Base-by-base conservation (phyloP, 192 early-diverging fungal species). In the Diversispora epigaea region DNA sequence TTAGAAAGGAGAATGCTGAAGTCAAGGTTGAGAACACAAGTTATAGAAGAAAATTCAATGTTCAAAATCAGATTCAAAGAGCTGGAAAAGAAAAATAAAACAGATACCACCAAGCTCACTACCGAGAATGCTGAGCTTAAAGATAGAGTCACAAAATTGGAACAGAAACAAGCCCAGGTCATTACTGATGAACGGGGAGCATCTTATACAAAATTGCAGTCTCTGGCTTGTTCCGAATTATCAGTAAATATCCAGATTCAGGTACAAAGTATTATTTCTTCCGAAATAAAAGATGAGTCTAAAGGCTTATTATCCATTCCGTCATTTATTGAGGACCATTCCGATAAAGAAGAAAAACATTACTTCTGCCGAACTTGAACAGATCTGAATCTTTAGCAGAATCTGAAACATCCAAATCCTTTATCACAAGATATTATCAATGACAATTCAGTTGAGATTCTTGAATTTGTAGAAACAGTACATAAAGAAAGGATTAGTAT, bases 1-100 rank as follows among this genome's bases (percentile, higher is more conserved):
- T 66, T 66, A 66, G 64, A 66, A 66, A 66, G 43, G 39, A 66
- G 40, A 66, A 66, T 66, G 64, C 64, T 66, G 64, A n/a, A n/a
- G n/a, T n/a, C n/a, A n/a, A n/a, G n/a, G n/a, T n/a, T n/a, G n/a
- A n/a, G n/a, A n/a, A n/a, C n/a, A n/a, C n/a, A n/a, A n/a, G n/a
- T n/a, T n/a, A n/a, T n/a, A n/a, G n/a, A n/a, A n/a, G n/a, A n/a
- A n/a, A n/a, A n/a, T n/a, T n/a, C n/a, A n/a, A n/a, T n/a, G n/a
- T n/a, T n/a, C n/a, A n/a, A n/a, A n/a, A n/a, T n/a, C n/a, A n/a
- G n/a, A n/a, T n/a, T n/a, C n/a, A n/a, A n/a, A n/a, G n/a, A n/a
- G n/a, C n/a, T n/a, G n/a, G n/a, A n/a, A n/a, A n/a, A n/a, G n/a
- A n/a, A n/a, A n/a, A n/a, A n/a, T n/a, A n/a, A n/a, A n/a, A n/a